Evolutionary conservation across 139 green algal species (phyloP).

Genomic region (Limnomonas spitsbergensis): DNA sequence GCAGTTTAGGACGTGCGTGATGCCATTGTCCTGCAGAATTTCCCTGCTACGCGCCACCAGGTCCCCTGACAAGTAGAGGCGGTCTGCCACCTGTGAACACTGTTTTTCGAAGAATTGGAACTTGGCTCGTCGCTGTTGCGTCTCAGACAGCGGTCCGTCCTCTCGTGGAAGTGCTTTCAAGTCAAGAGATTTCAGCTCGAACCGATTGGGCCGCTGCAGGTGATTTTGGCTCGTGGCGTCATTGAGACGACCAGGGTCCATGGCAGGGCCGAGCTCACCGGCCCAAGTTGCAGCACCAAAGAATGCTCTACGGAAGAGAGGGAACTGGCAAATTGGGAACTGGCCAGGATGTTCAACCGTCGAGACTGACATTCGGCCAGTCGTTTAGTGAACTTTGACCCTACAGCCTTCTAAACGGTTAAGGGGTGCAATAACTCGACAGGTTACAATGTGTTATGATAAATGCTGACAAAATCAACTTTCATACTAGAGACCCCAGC

Average conservation of each 20-base stretch:
- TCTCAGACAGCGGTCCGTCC: constrained; percentile 59
- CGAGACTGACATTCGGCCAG: constrained; percentile 4
- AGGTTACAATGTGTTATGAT: too few relatives aligned
- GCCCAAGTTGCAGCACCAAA: constrained; percentile 2
- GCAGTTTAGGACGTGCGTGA: constrained; percentile 97
- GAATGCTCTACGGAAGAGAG: constrained; percentile 14
- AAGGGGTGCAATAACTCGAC: too few relatives aligned
- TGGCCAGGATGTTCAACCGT: not conserved
- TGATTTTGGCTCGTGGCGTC: not conserved
- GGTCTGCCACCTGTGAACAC: constrained; percentile 60
- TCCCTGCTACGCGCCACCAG: constrained; percentile 73
- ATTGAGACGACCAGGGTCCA: not conserved
- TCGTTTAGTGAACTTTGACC: too few relatives aligned
- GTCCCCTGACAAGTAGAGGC: constrained; percentile 84
- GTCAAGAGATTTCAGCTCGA: not conserved
- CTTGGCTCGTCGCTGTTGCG: constrained; percentile 65
- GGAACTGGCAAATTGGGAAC: constrained; percentile 1
- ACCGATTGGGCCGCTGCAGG: not conserved
- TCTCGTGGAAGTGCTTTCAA: constrained; percentile 24
- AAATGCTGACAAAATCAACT: too few relatives aligned
- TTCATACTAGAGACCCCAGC: too few relatives aligned
- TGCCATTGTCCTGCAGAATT: constrained; percentile 61
- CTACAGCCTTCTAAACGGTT: too few relatives aligned
- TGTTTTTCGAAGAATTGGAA: constrained; percentile 67
- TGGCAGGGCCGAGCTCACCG: not conserved